These are phyloP conservation scores for Saccharomycopsis schoenii DNA, from an alignment of 805 yeast species.

Conservation along the genomic window DNA sequence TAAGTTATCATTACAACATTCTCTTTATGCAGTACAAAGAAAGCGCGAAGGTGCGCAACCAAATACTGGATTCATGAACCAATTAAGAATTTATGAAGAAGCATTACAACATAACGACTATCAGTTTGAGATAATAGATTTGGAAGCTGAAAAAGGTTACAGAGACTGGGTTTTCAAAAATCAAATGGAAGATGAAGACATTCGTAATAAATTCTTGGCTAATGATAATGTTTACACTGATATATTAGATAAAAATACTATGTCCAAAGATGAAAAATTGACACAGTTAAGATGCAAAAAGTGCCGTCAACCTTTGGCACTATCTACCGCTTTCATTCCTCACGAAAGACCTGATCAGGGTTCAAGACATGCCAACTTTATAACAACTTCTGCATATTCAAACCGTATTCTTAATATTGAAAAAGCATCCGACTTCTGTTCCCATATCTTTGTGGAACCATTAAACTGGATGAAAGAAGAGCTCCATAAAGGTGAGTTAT, in stretches of 20 bases:
- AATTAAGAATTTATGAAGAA: constrained; percentile 52
- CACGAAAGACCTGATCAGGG: constrained; percentile 61
- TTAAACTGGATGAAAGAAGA: constrained; percentile 85
- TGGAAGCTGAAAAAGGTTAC: constrained; percentile 25
- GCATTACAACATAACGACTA: constrained; percentile 20
- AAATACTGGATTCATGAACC: constrained; percentile 65
- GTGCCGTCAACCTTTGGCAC: constrained; percentile 67
- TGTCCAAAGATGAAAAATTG: constrained; percentile 21
- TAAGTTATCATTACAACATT: constrained; percentile 46
- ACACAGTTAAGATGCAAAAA: constrained; percentile 62
- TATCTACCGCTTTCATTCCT: constrained; percentile 46
- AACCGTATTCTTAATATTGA: constrained; percentile 49
- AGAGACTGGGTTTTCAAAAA: constrained; percentile 30
- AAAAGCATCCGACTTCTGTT: constrained; percentile 54
- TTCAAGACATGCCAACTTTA: constrained; percentile 56
- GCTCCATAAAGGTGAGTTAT: constrained; percentile 61
- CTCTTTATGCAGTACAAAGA: constrained; percentile 67
- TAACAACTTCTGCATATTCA: constrained; percentile 52
- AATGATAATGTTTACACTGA: constrained; percentile 7
- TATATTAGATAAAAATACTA: not conserved
- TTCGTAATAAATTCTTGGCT: constrained; percentile 14
- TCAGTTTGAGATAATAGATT: constrained; percentile 25
- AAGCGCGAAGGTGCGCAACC: constrained; percentile 55
- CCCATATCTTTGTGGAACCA: constrained; percentile 85
- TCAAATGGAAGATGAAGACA: constrained; percentile 24